A percentile compares a stretch with the other conserved stretches of the same genome.
These are phyloP conservation scores for Conringia planisiliqua DNA, from an alignment of 345 rosid species.

Conservation along the genomic window DNA sequence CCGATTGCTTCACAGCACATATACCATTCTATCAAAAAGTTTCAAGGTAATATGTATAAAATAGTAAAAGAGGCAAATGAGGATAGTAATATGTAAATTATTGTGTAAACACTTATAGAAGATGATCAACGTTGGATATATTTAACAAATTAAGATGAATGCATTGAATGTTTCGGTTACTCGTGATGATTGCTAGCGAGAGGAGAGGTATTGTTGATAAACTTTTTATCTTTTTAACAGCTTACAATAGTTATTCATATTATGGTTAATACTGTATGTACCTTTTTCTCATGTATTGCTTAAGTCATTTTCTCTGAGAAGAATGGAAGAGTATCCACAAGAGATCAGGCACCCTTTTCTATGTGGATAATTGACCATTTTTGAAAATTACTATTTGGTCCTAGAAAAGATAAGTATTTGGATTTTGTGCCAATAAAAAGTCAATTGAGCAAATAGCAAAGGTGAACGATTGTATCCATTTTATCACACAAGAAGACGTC, in stretches of 20 bases:
- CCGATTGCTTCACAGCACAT: neutral
- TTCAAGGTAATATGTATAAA: neutral
- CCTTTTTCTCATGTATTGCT: neutral
- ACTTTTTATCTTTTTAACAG: neutral
- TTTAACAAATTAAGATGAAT: neutral
- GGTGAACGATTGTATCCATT: too few relatives aligned
- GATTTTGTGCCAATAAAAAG: neutral
- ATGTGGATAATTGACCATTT: slow-evolving; percentile 22
- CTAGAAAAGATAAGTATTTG: neutral
- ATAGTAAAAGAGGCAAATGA: neutral
- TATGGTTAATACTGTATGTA: neutral
- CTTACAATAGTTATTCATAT: neutral
- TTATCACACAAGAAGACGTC: too few relatives aligned
- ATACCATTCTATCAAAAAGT: neutral
- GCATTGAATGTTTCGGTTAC: neutral
- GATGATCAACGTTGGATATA: neutral
- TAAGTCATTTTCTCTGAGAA: neutral
- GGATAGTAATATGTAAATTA: neutral
- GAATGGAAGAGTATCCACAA: neutral
- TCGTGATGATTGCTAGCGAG: neutral
- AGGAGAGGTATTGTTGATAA: neutral
- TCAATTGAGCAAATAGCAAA: neutral
- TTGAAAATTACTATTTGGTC: neutral
- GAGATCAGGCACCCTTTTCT: slow-evolving; percentile 15
- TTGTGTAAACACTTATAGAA: neutral